phyloP scores from a whole-genome alignment of 139 green algal genomes.

The Pseudopediastrum boryanum region DNA sequence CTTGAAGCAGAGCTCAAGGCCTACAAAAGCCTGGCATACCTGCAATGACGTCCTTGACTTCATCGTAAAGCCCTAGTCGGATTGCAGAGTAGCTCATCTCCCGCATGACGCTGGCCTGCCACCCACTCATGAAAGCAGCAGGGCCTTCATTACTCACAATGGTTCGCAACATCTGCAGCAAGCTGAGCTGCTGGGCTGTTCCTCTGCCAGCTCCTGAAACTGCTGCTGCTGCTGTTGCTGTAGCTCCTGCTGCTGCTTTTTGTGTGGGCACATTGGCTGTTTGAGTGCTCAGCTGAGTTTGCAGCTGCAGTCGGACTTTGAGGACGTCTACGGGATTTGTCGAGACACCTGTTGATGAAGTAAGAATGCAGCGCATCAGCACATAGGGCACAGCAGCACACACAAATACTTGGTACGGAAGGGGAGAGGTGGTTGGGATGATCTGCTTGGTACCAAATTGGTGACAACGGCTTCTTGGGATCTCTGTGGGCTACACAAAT shows the following conservation, averaged over 20 bases:
- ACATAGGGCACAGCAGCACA: background rate
- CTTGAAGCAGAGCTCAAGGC: constrained; percentile 2
- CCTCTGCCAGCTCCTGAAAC: too few species aligned
- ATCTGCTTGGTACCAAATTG: background rate
- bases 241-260: constrained; percentile 9
- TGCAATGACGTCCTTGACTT: constrained; percentile 19
- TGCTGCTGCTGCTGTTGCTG: background rate
- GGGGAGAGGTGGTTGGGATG: background rate
- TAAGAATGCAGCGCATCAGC: background rate
- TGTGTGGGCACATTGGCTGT: background rate
- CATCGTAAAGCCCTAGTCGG: constrained; percentile 30
- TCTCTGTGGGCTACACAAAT: background rate
- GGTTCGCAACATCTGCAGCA: constrained; percentile 8
- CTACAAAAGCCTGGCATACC: background rate
- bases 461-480: background rate
- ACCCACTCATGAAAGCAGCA: constrained; percentile 5
- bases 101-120: constrained; percentile 28
- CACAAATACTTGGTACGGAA: background rate
- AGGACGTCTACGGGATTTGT: constrained; percentile 34
- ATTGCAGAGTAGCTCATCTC: constrained; percentile 31
- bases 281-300: constrained; percentile 16
- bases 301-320: constrained; percentile 6
- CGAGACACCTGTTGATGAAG: constrained; percentile 6
- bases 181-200: constrained; percentile 19
- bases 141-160: constrained; percentile 8